Evolutionary conservation across 2,329 filamentous ascomycete genomes (phyloP).

Genomic region (Neofusicoccum ribis): DNA sequence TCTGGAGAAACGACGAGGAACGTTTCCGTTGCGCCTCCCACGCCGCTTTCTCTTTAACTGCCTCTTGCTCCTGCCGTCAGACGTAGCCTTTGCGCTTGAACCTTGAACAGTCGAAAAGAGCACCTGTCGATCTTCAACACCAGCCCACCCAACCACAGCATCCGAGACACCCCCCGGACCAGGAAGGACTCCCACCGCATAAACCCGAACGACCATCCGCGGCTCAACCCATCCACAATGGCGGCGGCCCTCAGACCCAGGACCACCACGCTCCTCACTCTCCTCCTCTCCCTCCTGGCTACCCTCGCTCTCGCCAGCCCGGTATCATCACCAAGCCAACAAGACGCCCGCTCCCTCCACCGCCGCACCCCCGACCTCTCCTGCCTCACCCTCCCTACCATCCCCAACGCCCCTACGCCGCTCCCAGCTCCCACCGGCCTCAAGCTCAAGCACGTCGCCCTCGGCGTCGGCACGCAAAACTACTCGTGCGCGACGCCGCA

Average conservation of each 20-base stretch:
- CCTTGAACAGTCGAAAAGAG: neutral
- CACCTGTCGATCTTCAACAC: neutral
- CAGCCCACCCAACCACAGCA: neutral
- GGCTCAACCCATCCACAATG: neutral
- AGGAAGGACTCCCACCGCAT: neutral
- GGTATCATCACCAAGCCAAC: neutral
- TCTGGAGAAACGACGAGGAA: neutral
- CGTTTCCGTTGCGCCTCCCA: neutral
- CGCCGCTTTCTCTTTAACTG: neutral
- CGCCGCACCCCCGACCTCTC: neutral
- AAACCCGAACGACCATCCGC: neutral
- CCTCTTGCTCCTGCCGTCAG: neutral
- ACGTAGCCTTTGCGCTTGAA: neutral
- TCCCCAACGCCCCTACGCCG: constrained; percentile 40
- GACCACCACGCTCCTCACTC: neutral
- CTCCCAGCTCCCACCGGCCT: constrained; percentile 29
- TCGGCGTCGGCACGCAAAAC: constrained; percentile 54
- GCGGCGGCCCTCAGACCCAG: neutral
- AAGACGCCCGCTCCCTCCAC: neutral
- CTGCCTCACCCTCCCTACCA: constrained; percentile 26
- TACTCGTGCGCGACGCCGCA: constrained; percentile 23
- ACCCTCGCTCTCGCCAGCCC: neutral
- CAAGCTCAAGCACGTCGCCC: constrained; percentile 45
- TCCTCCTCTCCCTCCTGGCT: constrained; percentile 10
- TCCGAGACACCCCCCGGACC: neutral